A percentile compares a stretch with the other conserved stretches of the same genome.
Evolutionary conservation across 2,329 filamentous ascomycete species (phyloP).

Genomic region (Clonostachys chloroleuca): DNA sequence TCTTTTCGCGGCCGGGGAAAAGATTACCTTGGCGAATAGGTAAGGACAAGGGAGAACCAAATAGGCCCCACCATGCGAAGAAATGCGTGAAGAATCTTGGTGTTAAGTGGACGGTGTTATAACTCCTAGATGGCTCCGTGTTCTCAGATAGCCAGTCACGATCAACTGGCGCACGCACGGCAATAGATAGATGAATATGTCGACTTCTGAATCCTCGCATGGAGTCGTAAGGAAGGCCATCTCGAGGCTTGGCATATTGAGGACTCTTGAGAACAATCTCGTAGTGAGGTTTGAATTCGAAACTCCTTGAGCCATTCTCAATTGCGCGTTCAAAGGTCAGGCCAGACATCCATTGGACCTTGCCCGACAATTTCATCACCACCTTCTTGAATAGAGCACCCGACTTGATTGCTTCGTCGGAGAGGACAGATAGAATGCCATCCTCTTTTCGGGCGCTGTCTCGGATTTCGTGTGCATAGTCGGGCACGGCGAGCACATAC

Average conservation of each 20-base stretch:
- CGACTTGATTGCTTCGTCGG: slow-evolving; percentile 62
- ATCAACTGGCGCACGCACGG: slow-evolving; percentile 80
- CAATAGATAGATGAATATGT: slow-evolving; percentile 93
- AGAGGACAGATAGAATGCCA: slow-evolving; percentile 55
- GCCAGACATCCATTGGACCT: slow-evolving; percentile 88
- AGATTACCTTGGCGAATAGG: slow-evolving; percentile 88
- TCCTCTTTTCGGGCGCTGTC: slow-evolving; percentile 48
- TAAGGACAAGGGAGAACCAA: slow-evolving; percentile 89
- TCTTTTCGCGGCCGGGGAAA: slow-evolving; percentile 91
- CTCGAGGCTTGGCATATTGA: slow-evolving; percentile 60
- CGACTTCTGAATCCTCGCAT: slow-evolving; percentile 94
- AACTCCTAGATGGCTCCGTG: slow-evolving; percentile 75
- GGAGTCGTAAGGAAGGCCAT: slow-evolving; percentile 71
- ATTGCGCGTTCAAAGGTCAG: slow-evolving; percentile 88
- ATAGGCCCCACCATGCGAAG: slow-evolving; percentile 96
- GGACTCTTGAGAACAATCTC: slow-evolving; percentile 83
- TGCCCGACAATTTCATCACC: slow-evolving; percentile 96
- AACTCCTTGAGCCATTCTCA: slow-evolving; percentile 67
- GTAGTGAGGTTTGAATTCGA: slow-evolving; percentile 90
- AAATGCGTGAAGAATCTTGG: slow-evolving; percentile 98
- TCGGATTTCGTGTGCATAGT: slow-evolving; percentile 84
- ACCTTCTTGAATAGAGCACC: slow-evolving; percentile 95
- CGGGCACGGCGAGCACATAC: slow-evolving; percentile 89
- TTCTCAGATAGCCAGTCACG: slow-evolving; percentile 80
- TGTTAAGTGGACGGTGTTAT: slow-evolving; percentile 93